phyloP scores from a whole-genome alignment of 2,329 filamentous ascomycete genomes.

The Fusarium armeniacum region DNA sequence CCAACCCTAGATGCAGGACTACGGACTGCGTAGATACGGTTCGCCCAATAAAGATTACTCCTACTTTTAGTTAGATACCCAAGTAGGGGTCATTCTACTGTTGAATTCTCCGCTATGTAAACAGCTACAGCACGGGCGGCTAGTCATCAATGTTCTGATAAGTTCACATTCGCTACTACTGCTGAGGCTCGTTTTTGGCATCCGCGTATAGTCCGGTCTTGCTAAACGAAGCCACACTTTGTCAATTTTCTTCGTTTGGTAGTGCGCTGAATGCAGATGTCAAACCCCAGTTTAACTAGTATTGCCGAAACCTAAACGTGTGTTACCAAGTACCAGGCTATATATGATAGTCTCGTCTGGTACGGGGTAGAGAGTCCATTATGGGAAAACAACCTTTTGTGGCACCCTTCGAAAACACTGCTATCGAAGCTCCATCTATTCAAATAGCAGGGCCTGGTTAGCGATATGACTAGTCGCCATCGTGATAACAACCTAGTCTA shows the following conservation, averaged over 20 bases:
- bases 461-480: background rate
- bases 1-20: constrained; percentile 25
- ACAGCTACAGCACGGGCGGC: background rate
- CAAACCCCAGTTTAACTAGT: background rate
- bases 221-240: background rate
- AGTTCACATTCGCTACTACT: background rate
- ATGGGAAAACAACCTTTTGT: background rate
- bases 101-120: background rate
- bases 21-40: constrained; percentile 7
- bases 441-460: background rate
- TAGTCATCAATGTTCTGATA: too few species aligned
- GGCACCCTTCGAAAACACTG: background rate
- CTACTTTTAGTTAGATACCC: constrained; percentile 6
- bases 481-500: background rate
- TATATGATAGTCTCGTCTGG: background rate
- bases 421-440: background rate
- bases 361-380: background rate
- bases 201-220: background rate
- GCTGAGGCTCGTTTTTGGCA: background rate
- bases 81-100: background rate
- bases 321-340: background rate
- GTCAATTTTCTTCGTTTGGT: background rate
- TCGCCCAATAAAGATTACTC: constrained; percentile 29
- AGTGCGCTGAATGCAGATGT: background rate
- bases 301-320: background rate